Evolutionary conservation across 129 eudicot species (phyloP).

Genomic region (Logfia minima): DNA sequence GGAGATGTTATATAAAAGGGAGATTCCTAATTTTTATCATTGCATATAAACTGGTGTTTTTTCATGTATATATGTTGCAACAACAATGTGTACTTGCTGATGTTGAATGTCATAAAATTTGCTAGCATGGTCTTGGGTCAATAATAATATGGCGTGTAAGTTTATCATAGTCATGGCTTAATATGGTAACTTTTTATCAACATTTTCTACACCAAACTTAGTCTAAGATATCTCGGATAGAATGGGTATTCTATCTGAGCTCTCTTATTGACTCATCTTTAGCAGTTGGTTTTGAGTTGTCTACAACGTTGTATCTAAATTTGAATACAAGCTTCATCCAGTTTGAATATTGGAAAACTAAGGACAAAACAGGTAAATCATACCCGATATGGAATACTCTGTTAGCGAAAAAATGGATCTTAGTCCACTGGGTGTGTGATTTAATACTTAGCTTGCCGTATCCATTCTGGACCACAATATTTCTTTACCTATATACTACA

Average conservation of each 20-base stretch:
- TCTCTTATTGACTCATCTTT: background rate
- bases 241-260: background rate
- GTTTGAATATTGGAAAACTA: background rate
- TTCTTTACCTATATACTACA: too few relatives aligned
- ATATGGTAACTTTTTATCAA: background rate
- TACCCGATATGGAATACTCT: background rate
- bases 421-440: too few relatives aligned
- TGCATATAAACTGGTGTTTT: background rate
- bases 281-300: background rate
- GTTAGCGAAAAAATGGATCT: background rate
- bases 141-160: too few relatives aligned
- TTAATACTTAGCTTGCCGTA: too few relatives aligned
- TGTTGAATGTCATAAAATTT: background rate
- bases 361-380: background rate
- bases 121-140: too few relatives aligned
- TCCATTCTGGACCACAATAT: background rate
- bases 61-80: conserved; percentile 11
- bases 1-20: conserved; percentile 13
- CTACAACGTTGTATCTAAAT: too few relatives aligned
- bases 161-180: background rate
- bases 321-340: too few relatives aligned
- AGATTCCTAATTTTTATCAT: conserved; percentile 14
- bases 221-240: background rate
- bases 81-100: background rate
- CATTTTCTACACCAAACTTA: background rate